These are phyloP conservation scores for Coccomyxa subellipsoidea DNA, from an alignment of 163 green algal genomes.

Conservation along the genomic window DNA sequence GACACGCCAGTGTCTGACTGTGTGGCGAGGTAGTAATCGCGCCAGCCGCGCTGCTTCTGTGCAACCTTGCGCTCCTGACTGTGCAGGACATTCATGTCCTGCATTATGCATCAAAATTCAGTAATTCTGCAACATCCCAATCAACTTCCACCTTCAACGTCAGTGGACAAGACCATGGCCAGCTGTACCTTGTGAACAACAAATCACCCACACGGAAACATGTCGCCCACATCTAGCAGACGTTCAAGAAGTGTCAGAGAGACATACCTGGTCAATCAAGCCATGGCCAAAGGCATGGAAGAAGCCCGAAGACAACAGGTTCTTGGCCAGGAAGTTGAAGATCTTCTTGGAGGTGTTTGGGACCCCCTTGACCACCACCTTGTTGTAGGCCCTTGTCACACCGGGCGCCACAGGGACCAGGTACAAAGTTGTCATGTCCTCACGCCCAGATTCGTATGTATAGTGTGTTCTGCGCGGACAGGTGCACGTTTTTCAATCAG, in stretches of 20 bases:
- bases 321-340: constrained; percentile 20
- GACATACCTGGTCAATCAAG: constrained; percentile 12
- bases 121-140: too few relatives aligned
- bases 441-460: constrained; percentile 6
- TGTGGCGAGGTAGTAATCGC: constrained; percentile 49
- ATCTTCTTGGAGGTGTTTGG: background rate
- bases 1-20: constrained; percentile 33
- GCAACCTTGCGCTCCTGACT: constrained; percentile 25
- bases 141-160: too few relatives aligned
- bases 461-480: constrained; percentile 11
- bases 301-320: constrained; percentile 17
- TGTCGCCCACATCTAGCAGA: too few relatives aligned
- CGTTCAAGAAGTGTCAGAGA: background rate
- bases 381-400: constrained; percentile 8
- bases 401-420: constrained; percentile 14
- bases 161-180: background rate
- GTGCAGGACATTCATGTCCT: constrained; percentile 6
- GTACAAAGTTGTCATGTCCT: constrained; percentile 11
- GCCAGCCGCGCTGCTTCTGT: constrained; percentile 24
- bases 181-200: background rate
- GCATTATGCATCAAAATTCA: too few relatives aligned
- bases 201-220: background rate
- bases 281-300: constrained; percentile 13
- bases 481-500: background rate
- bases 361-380: constrained; percentile 4